Base-by-base conservation (phyloP, 805 yeast genomes). In the Yarrowia hollandica region DNA sequence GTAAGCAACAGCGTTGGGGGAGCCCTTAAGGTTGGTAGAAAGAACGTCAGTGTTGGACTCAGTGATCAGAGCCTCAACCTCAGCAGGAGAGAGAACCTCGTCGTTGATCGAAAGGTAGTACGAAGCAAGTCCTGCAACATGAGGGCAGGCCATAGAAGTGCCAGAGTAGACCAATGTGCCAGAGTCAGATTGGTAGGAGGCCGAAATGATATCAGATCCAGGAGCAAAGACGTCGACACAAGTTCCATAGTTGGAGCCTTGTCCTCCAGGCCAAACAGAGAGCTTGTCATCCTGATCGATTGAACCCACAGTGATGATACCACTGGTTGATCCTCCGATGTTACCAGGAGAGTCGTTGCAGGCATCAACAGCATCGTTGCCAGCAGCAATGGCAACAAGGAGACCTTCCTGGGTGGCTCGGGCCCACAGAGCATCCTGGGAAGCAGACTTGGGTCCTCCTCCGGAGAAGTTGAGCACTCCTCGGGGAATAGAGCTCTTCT, bases 111-210 rank as follows among this genome's bases (percentile, higher is more conserved):
- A 54, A 33, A 54, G 18, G 37, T 37, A 92, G 79, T 92, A 92
- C 6, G 96, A 81, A 68, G 90, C 83, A 71, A 92, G 79, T 66
- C 99, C 99, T 61, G 90, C 85, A 66, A 91, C 91, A 70, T 90
- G 96, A 46, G 99, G 98, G 34, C 97, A 87, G 18, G 98, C 97
- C 99, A 92, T 92, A 12, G 97, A 91, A 10, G 97, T 92, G 75
- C 99, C 99, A 31, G 96, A 66, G 73, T 72, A 68, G 46, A 62
- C 35, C 15, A 67, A 69, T 41, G 72, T 66, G 4, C 60, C 61
- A 25, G 65, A 62, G 46, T 69, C 67, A 38, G 68, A 65, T 30
- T 55, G 46, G 55, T 69, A 70, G 37, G 69, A 67, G 25, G 74
- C 68, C 42, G 96, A 89, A 65, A 86, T 78, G 62, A 92, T 83